These are phyloP conservation scores for Saturnispora mendoncae DNA, from an alignment of 805 yeast genomes.

Conservation along the genomic window DNA sequence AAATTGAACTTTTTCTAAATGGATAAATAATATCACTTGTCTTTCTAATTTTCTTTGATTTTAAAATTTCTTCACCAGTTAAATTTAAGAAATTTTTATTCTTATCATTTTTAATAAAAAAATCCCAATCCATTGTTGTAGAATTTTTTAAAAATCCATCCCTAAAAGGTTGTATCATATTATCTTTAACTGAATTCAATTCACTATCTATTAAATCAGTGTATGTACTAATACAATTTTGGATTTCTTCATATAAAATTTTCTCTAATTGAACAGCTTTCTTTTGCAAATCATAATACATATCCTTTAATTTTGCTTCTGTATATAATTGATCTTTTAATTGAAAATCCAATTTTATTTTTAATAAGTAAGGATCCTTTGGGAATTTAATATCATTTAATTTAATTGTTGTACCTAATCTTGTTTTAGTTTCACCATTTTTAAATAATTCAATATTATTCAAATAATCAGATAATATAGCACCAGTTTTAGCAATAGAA, in stretches of 20 bases:
- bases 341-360: constrained; percentile 55
- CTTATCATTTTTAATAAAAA: constrained; percentile 41
- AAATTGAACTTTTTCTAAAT: constrained; percentile 42
- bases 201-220: constrained; percentile 44
- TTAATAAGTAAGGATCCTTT: constrained; percentile 55
- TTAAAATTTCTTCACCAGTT: constrained; percentile 24
- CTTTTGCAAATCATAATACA: constrained; percentile 53
- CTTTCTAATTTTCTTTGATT: constrained; percentile 34
- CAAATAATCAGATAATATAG: constrained; percentile 39
- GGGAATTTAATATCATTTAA: constrained; percentile 17
- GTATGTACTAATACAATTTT: constrained; percentile 45
- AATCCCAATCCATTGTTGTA: constrained; percentile 63
- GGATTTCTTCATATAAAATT: constrained; percentile 54
- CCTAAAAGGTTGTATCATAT: constrained; percentile 45
- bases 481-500: constrained; percentile 58
- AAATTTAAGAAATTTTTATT: constrained; percentile 35
- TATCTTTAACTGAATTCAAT: constrained; percentile 36
- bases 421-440: constrained; percentile 28
- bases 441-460: constrained; percentile 36
- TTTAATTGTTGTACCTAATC: constrained; percentile 24
- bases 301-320: constrained; percentile 58
- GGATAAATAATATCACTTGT: constrained; percentile 46
- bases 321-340: constrained; percentile 53
- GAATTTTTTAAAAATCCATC: constrained; percentile 47
- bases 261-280: constrained; percentile 59